phyloP scores from a whole-genome alignment of 495 filamentous ascomycete genomes.

The Hypoxylon rickii region DNA sequence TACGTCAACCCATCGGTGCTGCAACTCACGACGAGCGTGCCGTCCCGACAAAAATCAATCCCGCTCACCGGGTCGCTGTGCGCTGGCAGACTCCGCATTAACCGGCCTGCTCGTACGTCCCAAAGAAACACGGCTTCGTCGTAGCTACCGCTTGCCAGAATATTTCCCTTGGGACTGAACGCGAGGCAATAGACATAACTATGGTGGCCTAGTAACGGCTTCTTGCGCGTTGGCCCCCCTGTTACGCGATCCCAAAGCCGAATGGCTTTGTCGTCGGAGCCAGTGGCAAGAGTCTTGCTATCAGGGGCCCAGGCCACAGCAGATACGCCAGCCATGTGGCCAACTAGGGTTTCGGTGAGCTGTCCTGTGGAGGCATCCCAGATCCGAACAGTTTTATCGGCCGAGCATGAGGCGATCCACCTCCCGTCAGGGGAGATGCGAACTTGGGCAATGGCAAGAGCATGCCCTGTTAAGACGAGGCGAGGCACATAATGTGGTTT shows the following conservation, averaged over 20 bases:
- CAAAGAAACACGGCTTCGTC: conserved; percentile 97
- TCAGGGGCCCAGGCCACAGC: conserved; percentile 91
- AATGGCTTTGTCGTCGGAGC: conserved; percentile 95
- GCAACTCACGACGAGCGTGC: conserved; percentile 88
- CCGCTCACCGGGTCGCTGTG: conserved; percentile 94
- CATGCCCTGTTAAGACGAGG: conserved; percentile 68
- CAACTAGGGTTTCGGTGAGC: conserved; percentile 85
- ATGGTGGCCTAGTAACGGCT: conserved; percentile 81
- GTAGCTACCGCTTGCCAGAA: conserved; percentile 90
- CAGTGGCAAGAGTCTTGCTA: conserved; percentile 81
- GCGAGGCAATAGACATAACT: conserved; percentile 94
- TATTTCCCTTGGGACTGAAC: conserved; percentile 95
- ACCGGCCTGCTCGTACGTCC: conserved; percentile 82
- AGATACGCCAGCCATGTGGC: conserved; percentile 89
- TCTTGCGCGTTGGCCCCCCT: conserved; percentile 63
- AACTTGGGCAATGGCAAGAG: conserved; percentile 78
- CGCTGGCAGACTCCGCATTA: conserved; percentile 89
- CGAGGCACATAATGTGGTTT: conserved; percentile 44
- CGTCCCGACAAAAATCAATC: conserved; percentile 90
- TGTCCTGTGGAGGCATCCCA: conserved; percentile 82
- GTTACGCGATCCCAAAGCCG: conserved; percentile 87
- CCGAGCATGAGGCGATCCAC: conserved; percentile 88
- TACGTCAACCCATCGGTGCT: conserved; percentile 86
- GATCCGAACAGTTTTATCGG: conserved; percentile 86
- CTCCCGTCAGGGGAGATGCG: conserved; percentile 87